Evolutionary conservation across 1,139 yeast species (phyloP).

Genomic region (Pichia sp.): DNA sequence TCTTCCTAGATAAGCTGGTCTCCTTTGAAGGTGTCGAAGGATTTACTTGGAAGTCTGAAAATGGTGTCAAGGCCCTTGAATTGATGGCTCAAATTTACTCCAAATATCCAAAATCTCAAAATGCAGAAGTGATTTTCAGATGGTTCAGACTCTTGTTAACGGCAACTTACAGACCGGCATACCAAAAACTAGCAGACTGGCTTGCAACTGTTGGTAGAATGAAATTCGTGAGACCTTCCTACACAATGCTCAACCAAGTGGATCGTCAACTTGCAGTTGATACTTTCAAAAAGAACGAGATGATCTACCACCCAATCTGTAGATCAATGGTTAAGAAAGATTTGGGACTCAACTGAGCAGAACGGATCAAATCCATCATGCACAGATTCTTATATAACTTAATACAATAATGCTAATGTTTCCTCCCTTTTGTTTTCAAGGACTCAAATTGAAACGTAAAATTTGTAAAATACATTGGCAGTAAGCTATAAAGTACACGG

Average conservation of each 20-base stretch:
- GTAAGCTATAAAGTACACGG: neutral
- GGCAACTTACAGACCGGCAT: constrained; percentile 39
- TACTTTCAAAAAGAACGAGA: constrained; percentile 54
- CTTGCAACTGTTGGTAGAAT: constrained; percentile 88
- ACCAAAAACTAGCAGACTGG: constrained; percentile 64
- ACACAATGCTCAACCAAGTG: constrained; percentile 53
- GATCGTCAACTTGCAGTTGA: constrained; percentile 58
- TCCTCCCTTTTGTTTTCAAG: neutral
- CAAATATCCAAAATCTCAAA: constrained; percentile 43
- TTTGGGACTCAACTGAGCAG: constrained; percentile 18
- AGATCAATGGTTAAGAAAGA: constrained; percentile 73
- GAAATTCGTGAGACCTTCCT: constrained; percentile 92
- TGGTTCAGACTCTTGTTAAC: constrained; percentile 61
- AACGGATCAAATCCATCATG: too few species aligned
- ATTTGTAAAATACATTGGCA: too few species aligned
- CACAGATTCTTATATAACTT: too few species aligned
- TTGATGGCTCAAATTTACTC: constrained; percentile 40
- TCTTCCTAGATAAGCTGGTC: constrained; percentile 68
- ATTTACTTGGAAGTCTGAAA: constrained; percentile 28
- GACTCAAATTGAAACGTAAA: too few species aligned
- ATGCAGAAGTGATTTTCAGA: constrained; percentile 78
- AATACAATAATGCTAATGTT: too few species aligned
- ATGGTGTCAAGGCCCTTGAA: constrained; percentile 31
- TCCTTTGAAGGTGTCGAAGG: constrained; percentile 29
- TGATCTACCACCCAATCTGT: constrained; percentile 80